Conservation (phyloP, 371 early-diverging fungal species). For the Mortierella sp. region DNA sequence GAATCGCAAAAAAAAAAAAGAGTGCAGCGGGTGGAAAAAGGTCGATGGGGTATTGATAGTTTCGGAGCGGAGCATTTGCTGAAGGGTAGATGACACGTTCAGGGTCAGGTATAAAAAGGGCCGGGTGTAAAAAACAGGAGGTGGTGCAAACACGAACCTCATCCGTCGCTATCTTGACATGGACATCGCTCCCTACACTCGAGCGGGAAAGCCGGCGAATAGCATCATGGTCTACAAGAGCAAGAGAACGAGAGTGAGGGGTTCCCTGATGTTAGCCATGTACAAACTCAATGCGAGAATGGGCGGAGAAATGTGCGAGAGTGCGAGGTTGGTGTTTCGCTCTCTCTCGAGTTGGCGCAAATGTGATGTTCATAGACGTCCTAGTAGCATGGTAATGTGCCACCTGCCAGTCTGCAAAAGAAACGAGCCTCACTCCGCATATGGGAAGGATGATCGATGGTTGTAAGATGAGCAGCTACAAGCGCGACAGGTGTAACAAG, state of each 20-base stretch:
- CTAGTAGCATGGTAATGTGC: no score
- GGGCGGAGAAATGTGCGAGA: slow-evolving; percentile 8
- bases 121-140: background rate
- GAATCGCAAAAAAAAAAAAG: slow-evolving; percentile 27
- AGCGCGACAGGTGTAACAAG: background rate
- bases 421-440: background rate
- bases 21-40: background rate
- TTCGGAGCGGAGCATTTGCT: no score
- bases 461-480: no score
- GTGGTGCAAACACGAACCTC: slow-evolving; percentile 15
- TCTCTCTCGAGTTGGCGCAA: background rate
- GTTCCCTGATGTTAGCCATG: background rate
- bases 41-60: background rate
- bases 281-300: no score
- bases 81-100: background rate
- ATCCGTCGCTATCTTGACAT: slow-evolving; percentile 8
- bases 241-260: background rate
- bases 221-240: slow-evolving; percentile 13
- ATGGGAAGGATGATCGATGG: no score
- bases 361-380: background rate
- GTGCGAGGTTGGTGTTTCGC: slow-evolving; percentile 8
- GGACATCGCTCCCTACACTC: slow-evolving; percentile 19
- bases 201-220: slow-evolving; percentile 27
- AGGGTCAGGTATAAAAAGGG: background rate
- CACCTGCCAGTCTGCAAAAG: background rate